Evolutionary conservation across 2,329 filamentous ascomycete genomes (phyloP), one percentile per base, ranked within the genome.

Genomic region (Pyrenophora seminiperda): DNA sequence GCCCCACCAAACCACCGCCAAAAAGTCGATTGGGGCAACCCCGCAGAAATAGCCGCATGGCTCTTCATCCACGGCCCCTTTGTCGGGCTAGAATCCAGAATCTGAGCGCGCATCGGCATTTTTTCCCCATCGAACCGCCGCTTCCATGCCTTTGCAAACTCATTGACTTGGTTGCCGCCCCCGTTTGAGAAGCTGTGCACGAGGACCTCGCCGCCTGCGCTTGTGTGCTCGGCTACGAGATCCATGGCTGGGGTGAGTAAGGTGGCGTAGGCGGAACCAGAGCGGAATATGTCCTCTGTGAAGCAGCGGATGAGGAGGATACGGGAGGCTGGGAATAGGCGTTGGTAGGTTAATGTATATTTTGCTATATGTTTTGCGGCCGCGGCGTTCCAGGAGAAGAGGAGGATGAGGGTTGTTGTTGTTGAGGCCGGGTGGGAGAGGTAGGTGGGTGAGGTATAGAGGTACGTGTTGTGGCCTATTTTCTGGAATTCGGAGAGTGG

Each of bases 131-230:
- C 61, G 19, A 58, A 59, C 2, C 17, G 50, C 14, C 41, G 41
- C n/a, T 53, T 60, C 66, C 69, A 73, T n/a, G 59, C 58, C 34
- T 66, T 67, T 3, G 61, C 65, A 46, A 74, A 64, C 38, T 71
- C 62, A 14, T 62, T 61, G 30, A 71, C 46, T 42, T 73, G 67
- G 24, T 67, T 69, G 4, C 62, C 68, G 6, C 72, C 72, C 5
- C 72, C 72, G 31, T 73, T 73, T 20, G 66, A 71, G 42, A 71
- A 72, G 34, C 63, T 68, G 40, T 74, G 71, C 17, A 70, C 63
- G 2, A 73, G 59, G 5, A 73, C 43, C 18, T 65, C 48, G 6
- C 67, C 65, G 2, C 65, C 64, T 18, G 19, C 44, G 10, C 50
- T 43, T 2, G 53, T 47, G 47, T 71, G 65, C 15, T 62, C 53